Evolutionary conservation across 2,329 filamentous ascomycete species (phyloP).

Genomic region (Diaporthe amygdali): DNA sequence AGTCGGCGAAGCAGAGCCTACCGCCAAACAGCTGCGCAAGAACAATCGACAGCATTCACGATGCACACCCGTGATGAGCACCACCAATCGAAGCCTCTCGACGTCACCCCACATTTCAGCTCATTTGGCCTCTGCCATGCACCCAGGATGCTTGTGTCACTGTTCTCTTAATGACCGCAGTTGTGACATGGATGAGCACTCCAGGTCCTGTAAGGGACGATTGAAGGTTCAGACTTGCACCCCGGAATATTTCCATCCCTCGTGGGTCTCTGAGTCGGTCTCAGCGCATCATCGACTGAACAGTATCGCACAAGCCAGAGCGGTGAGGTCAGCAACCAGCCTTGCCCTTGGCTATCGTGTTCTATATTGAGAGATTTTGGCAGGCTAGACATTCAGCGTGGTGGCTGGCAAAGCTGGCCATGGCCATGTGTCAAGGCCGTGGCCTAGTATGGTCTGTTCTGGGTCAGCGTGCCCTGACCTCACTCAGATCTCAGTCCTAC

Average conservation of each 20-base stretch:
- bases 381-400: background rate
- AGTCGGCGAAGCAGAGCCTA: background rate
- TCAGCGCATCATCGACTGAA: background rate
- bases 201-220: background rate
- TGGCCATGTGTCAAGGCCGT: background rate
- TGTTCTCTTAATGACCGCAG: background rate
- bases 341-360: background rate
- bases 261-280: background rate
- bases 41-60: background rate
- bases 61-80: background rate
- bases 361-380: constrained; percentile 8
- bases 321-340: background rate
- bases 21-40: background rate
- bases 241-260: constrained; percentile 8
- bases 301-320: background rate
- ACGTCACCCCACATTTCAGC: background rate
- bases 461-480: background rate
- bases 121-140: background rate
- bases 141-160: background rate
- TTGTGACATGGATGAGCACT: background rate
- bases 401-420: background rate
- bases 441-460: background rate
- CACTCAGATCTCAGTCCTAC: background rate
- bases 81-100: background rate
- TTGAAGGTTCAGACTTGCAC: background rate